Conservation (phyloP, 2,329 filamentous ascomycete genomes). For the Aspergillus clavatus region DNA sequence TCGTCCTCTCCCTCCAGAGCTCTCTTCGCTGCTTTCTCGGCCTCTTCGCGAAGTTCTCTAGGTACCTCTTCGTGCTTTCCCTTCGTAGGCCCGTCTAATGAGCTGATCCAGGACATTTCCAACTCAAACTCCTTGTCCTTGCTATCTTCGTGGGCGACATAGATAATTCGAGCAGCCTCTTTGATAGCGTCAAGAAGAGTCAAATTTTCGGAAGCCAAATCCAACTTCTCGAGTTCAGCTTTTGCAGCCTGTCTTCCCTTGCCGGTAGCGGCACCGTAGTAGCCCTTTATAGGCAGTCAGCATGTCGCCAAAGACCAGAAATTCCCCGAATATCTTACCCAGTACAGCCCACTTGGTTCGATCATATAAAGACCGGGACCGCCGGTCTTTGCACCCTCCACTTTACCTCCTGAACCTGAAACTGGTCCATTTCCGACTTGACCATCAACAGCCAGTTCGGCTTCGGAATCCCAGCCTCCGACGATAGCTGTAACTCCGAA, state of each 20-base stretch:
- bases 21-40: constrained; percentile 87
- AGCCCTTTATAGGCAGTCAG: constrained; percentile 56
- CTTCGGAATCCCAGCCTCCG: constrained; percentile 87
- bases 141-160: constrained; percentile 95
- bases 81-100: constrained; percentile 77
- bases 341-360: constrained; percentile 93
- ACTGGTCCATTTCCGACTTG: constrained; percentile 79
- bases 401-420: constrained; percentile 78
- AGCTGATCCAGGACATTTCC: constrained; percentile 98
- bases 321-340: constrained; percentile 49
- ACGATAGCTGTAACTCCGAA: constrained; percentile 96
- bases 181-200: constrained; percentile 85
- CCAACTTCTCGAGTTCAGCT: constrained; percentile 96
- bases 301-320: background rate
- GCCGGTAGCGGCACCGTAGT: constrained; percentile 95
- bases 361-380: constrained; percentile 98
- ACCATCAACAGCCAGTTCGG: constrained; percentile 79
- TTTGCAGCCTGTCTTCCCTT: constrained; percentile 97
- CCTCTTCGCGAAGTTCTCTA: constrained; percentile 83
- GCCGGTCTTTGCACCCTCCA: constrained; percentile 69
- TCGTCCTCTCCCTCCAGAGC: constrained; percentile 81
- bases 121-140: constrained; percentile 99
- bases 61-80: constrained; percentile 91
- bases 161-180: constrained; percentile 95
- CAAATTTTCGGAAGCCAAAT: constrained; percentile 71